These are phyloP conservation scores for Sphagnum tenellum DNA, from an alignment of 225 moss, liverwort and hornwort species.

Conservation along the genomic window DNA sequence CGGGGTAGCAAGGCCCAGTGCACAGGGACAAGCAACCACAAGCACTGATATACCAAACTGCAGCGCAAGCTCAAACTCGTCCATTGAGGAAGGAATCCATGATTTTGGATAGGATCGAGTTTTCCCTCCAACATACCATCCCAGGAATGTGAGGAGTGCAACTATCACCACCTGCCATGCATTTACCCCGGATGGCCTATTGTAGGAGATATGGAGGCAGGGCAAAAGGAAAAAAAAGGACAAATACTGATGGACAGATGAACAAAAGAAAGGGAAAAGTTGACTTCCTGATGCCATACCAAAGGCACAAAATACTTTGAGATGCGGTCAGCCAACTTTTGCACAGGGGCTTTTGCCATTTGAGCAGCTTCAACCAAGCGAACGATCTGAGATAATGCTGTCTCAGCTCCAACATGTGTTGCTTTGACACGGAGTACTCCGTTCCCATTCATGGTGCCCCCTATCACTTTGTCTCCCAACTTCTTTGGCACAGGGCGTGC, in stretches of 20 bases:
- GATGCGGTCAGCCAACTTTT: constrained; percentile 91
- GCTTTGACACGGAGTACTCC: constrained; percentile 80
- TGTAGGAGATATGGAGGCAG: too few species aligned
- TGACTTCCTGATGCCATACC: constrained; percentile 18
- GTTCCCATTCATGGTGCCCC: constrained; percentile 94
- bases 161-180: constrained; percentile 57
- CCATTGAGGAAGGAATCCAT: constrained; percentile 92
- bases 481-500: constrained; percentile 73
- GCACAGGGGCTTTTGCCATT: constrained; percentile 99
- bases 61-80: constrained; percentile 92
- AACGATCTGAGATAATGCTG: constrained; percentile 92
- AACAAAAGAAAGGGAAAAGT: too few species aligned
- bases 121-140: constrained; percentile 76
- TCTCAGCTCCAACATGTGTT: constrained; percentile 93
- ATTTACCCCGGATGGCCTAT: too few species aligned
- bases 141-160: constrained; percentile 68
- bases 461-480: constrained; percentile 85
- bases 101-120: constrained; percentile 57
- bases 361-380: constrained; percentile 95
- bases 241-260: too few species aligned
- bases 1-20: constrained; percentile 94
- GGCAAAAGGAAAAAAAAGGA: too few species aligned
- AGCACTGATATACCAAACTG: constrained; percentile 96
- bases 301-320: constrained; percentile 88
- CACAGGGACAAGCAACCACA: constrained; percentile 97